phyloP scores from a whole-genome alignment of 306 rosid genomes.

The Erythrophleum fordii region DNA sequence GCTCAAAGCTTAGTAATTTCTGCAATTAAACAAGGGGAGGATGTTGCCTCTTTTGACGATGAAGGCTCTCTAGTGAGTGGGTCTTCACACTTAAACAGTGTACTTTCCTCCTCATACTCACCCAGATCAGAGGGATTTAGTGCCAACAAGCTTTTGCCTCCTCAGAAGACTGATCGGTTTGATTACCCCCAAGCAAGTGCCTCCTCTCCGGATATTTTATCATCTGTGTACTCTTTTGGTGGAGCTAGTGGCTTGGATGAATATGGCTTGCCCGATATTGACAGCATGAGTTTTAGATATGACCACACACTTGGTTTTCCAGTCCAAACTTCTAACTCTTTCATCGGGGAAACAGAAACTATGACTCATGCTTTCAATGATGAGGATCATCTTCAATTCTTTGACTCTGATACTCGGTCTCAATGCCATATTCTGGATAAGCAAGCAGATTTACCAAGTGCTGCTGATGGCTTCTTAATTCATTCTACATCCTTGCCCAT shows the following conservation, averaged over 20 bases:
- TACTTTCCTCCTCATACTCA: conserved; percentile 53
- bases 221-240: conserved; percentile 73
- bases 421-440: conserved; percentile 38
- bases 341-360: conserved; percentile 66
- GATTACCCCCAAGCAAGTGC: conserved; percentile 59
- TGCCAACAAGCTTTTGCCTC: conserved; percentile 65
- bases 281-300: conserved; percentile 61
- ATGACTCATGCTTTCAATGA: conserved; percentile 61
- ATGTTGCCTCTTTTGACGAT: conserved; percentile 58
- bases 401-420: conserved; percentile 58
- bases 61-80: conserved; percentile 61
- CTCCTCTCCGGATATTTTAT: conserved; percentile 75
- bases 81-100: conserved; percentile 50
- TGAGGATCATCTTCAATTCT: conserved; percentile 67
- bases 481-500: conserved; percentile 44
- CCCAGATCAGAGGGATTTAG: conserved; percentile 62
- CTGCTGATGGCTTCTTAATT: conserved; percentile 52
- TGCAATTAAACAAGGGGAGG: conserved; percentile 64
- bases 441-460: conserved; percentile 58
- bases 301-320: conserved; percentile 65
- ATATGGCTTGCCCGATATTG: conserved; percentile 61
- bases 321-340: conserved; percentile 59
- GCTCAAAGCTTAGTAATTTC: conserved; percentile 67
- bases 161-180: conserved; percentile 63
- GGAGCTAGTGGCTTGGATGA: conserved; percentile 72